phyloP scores from a whole-genome alignment of 1,284 basidiomycete species.

The Irpex sp. region DNA sequence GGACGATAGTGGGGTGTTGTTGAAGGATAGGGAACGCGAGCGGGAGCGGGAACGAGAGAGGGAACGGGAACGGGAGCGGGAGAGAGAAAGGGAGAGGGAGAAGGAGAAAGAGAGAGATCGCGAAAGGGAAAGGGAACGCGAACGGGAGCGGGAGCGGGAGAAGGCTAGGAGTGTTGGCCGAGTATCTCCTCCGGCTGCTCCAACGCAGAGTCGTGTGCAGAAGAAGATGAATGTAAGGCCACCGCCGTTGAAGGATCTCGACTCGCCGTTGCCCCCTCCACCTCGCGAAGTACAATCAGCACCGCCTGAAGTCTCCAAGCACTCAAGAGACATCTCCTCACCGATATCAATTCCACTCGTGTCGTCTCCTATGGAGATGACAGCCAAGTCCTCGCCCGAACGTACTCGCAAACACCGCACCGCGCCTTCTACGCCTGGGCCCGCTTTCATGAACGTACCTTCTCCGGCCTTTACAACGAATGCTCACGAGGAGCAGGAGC shows the following conservation, averaged over 20 bases:
- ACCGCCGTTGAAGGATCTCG: conserved; percentile 9
- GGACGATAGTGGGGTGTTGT: not conserved
- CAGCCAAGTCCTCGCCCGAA: not conserved
- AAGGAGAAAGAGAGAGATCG: not conserved
- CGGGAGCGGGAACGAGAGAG: conserved; percentile 1
- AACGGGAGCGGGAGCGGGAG: not conserved
- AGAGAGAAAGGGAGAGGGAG: not conserved
- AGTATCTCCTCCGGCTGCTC: too few species aligned
- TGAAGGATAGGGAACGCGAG: not conserved
- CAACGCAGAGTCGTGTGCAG: conserved; percentile 11
- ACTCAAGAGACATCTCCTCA: not conserved
- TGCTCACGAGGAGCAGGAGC: conserved; percentile 3
- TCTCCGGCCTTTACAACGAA: conserved; percentile 14
- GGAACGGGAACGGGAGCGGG: not conserved
- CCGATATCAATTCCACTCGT: not conserved
- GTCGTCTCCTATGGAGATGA: not conserved
- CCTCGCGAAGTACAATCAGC: conserved; percentile 1
- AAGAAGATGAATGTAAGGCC: not conserved
- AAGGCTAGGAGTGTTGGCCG: not conserved
- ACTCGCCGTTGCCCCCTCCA: conserved; percentile 13
- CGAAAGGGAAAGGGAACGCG: conserved; percentile 6
- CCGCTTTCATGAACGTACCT: not conserved
- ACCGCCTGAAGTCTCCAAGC: not conserved
- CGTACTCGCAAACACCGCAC: conserved; percentile 12
- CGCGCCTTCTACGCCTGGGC: conserved; percentile 13